Evolutionary conservation across 192 early-diverging fungal species (phyloP).

Genomic region (Mortierella hygrophila): DNA sequence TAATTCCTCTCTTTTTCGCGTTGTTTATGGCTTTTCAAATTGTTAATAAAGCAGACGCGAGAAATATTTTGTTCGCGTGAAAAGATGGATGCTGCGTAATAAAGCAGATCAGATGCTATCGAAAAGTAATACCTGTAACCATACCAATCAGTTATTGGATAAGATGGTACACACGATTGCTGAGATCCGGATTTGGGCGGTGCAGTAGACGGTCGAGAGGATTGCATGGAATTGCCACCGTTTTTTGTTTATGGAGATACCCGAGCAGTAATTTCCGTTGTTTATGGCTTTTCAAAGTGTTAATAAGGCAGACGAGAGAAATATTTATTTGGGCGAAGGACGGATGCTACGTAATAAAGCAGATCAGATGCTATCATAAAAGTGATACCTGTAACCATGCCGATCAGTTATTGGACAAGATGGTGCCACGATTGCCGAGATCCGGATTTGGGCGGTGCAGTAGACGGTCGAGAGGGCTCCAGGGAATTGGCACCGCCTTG

Average conservation of each 20-base stretch:
- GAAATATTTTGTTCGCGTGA: too few relatives aligned
- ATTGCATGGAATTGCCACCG: constrained; percentile 62
- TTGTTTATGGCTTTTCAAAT: too few relatives aligned
- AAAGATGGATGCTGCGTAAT: too few relatives aligned
- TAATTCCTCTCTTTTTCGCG: too few relatives aligned
- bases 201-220: constrained; percentile 58
- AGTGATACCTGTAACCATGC: constrained; percentile 60
- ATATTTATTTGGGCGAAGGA: too few relatives aligned
- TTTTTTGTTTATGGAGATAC: constrained; percentile 40
- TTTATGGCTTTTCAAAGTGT: too few relatives aligned
- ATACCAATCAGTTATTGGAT: constrained; percentile 67
- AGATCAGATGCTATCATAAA: too few relatives aligned
- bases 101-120: too few relatives aligned
- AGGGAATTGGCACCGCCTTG: constrained; percentile 61
- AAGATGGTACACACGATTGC: constrained; percentile 68
- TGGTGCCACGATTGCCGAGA: constrained; percentile 66
- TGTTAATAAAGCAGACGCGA: too few relatives aligned
- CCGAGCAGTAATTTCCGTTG: background rate
- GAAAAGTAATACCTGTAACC: constrained; percentile 51
- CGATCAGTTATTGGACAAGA: constrained; percentile 69
- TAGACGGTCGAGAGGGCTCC: constrained; percentile 51
- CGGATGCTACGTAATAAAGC: too few relatives aligned
- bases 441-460: constrained; percentile 69
- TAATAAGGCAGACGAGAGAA: too few relatives aligned
- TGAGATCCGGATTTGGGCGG: constrained; percentile 70